A percentile compares a stretch with the other conserved stretches of the same genome.
Conservation (phyloP, 2,329 filamentous ascomycete species). For the Dendryphion nanum region DNA sequence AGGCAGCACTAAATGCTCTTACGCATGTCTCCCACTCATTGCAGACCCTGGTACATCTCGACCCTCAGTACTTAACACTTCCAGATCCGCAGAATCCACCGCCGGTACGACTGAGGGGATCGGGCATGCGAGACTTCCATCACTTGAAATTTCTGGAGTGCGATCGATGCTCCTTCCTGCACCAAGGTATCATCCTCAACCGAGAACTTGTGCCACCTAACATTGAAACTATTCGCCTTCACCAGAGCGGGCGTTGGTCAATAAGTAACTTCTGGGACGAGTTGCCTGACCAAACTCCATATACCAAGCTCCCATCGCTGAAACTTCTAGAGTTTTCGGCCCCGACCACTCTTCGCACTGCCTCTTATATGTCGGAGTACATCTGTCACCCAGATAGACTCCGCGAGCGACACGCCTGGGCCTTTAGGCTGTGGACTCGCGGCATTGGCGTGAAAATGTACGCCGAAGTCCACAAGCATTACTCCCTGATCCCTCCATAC, state of each 20-base stretch:
- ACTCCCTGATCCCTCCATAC: conserved; percentile 30
- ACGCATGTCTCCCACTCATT: conserved; percentile 29
- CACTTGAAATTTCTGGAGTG: conserved; percentile 26
- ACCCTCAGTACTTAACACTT: conserved; percentile 21
- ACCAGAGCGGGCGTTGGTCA: conserved; percentile 9
- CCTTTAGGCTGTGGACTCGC: conserved; percentile 21
- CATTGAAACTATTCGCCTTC: conserved; percentile 24
- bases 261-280: conserved; percentile 26
- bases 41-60: conserved; percentile 24
- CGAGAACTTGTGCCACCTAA: conserved; percentile 27
- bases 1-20: conserved; percentile 23
- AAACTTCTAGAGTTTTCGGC: conserved; percentile 28
- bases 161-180: conserved; percentile 30
- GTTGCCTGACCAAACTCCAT: conserved; percentile 22
- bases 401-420: conserved; percentile 25
- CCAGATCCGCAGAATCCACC: conserved; percentile 12
- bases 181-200: conserved; percentile 24
- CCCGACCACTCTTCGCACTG: conserved; percentile 11
- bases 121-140: conserved; percentile 32
- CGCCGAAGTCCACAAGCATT: conserved; percentile 21
- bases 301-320: conserved; percentile 24
- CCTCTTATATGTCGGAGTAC: conserved; percentile 11
- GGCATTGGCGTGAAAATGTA: conserved; percentile 27
- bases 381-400: conserved; percentile 24
- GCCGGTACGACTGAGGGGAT: conserved; percentile 16